A percentile compares a stretch with the other conserved stretches of the same genome.
Evolutionary conservation across 1,139 yeast species (phyloP).

Genomic region (Saccharomycopsis hybrid): DNA sequence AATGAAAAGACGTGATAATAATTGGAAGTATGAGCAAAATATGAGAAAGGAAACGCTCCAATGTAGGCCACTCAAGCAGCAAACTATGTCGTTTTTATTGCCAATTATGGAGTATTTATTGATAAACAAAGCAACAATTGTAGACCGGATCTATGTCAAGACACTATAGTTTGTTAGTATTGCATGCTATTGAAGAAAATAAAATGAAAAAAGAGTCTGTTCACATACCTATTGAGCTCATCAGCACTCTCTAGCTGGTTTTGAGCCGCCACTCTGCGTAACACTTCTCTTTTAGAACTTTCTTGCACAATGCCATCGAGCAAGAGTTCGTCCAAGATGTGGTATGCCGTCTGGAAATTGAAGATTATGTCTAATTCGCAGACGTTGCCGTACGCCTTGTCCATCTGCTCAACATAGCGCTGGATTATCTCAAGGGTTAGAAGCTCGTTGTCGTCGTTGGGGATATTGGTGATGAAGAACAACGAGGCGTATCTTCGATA

Average conservation of each 20-base stretch:
- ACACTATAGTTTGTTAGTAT: too few relatives aligned
- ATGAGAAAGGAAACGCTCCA: too few relatives aligned
- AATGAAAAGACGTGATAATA: too few relatives aligned
- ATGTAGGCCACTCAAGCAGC: too few relatives aligned
- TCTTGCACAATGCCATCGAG: slow-evolving; percentile 83
- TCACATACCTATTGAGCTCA: slow-evolving; percentile 35
- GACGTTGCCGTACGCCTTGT: slow-evolving; percentile 91
- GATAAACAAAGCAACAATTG: too few relatives aligned
- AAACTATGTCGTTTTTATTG: too few relatives aligned
- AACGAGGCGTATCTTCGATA: slow-evolving; percentile 91
- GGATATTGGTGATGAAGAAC: slow-evolving; percentile 83
- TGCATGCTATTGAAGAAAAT: too few relatives aligned
- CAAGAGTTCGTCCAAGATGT: slow-evolving; percentile 81
- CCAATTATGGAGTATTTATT: too few relatives aligned
- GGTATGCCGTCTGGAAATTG: slow-evolving; percentile 90
- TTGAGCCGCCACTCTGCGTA: slow-evolving; percentile 72
- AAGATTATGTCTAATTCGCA: slow-evolving; percentile 91
- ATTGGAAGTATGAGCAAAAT: too few relatives aligned
- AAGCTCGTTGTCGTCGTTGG: slow-evolving; percentile 79
- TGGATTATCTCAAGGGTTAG: slow-evolving; percentile 82
- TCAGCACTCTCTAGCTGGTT: slow-evolving; percentile 68
- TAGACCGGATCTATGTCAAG: too few relatives aligned
- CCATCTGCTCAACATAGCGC: slow-evolving; percentile 95
- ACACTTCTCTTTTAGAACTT: slow-evolving; percentile 71
- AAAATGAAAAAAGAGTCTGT: neutral